These are phyloP conservation scores for Penicillium coffeae DNA, from an alignment of 495 filamentous ascomycete species.

Conservation along the genomic window DNA sequence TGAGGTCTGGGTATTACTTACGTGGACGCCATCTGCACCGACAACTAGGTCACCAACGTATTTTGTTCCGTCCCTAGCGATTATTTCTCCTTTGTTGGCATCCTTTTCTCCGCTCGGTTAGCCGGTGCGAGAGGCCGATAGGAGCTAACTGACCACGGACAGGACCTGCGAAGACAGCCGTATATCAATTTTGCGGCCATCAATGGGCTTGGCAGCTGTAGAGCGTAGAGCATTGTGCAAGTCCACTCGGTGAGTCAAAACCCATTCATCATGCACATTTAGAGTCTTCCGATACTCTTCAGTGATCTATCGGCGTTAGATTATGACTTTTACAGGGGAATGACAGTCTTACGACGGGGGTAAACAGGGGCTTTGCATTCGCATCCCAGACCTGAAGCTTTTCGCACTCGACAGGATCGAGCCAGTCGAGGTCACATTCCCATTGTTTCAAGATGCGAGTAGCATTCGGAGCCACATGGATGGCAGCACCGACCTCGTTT, in stretches of 20 bases:
- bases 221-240: constrained; percentile 42
- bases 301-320: constrained; percentile 13
- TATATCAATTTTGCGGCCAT: constrained; percentile 34
- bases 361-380: neutral
- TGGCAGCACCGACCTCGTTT: constrained; percentile 50
- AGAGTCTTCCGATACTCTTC: constrained; percentile 10
- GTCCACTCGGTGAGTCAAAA: constrained; percentile 48
- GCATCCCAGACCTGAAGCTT: constrained; percentile 13
- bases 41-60: constrained; percentile 43
- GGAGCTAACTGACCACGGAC: constrained; percentile 15
- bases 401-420: constrained; percentile 19
- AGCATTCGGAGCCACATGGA: constrained; percentile 49
- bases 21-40: constrained; percentile 50
- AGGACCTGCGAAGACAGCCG: constrained; percentile 23
- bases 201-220: constrained; percentile 24
- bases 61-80: constrained; percentile 23
- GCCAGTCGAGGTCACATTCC: constrained; percentile 38
- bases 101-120: neutral
- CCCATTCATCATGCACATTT: constrained; percentile 21
- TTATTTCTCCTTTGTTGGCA: constrained; percentile 12
- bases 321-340: neutral
- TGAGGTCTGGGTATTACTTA: constrained; percentile 1
- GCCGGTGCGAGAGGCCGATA: neutral
- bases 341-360: neutral
- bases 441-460: constrained; percentile 41